Conservation (phyloP, 163 green algal genomes). For the Scenedesmus sp. region DNA sequence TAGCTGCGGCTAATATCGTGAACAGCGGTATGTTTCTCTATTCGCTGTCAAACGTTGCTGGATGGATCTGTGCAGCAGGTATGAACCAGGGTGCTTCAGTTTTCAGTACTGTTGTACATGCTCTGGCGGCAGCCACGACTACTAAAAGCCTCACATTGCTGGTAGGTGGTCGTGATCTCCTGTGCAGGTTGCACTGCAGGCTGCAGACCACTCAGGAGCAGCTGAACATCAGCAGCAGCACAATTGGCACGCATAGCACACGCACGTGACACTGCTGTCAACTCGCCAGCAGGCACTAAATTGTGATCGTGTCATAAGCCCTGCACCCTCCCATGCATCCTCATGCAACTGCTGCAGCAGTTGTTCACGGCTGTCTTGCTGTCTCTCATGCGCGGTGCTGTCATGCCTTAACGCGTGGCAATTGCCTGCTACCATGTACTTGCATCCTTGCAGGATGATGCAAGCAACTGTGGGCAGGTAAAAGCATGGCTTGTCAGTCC, state of each 20-base stretch:
- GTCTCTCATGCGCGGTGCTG: not conserved
- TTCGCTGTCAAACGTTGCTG: not conserved
- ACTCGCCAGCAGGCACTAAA: too few species aligned
- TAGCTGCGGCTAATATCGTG: too few species aligned
- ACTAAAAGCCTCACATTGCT: not conserved
- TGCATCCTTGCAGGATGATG: not conserved
- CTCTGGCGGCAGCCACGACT: not conserved
- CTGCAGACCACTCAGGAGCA: not conserved
- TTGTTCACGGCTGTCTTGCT: not conserved
- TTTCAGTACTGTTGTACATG: not conserved
- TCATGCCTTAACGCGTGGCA: not conserved
- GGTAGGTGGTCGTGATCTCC: not conserved
- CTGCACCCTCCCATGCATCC: too few species aligned
- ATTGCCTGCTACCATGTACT: not conserved
- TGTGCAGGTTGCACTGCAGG: not conserved
- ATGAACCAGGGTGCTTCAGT: not conserved
- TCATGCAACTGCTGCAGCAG: too few species aligned
- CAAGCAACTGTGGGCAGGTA: conserved; percentile 11
- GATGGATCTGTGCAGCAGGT: not conserved
- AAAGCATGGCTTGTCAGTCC: conserved; percentile 21
- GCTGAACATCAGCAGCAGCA: not conserved
- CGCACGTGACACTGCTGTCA: too few species aligned
- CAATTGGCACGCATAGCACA: not conserved
- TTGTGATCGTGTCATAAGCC: not conserved
- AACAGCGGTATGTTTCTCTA: too few species aligned